Conservation (phyloP, 352 stramenopile genomes). For the Saprolegnia parasitica region DNA sequence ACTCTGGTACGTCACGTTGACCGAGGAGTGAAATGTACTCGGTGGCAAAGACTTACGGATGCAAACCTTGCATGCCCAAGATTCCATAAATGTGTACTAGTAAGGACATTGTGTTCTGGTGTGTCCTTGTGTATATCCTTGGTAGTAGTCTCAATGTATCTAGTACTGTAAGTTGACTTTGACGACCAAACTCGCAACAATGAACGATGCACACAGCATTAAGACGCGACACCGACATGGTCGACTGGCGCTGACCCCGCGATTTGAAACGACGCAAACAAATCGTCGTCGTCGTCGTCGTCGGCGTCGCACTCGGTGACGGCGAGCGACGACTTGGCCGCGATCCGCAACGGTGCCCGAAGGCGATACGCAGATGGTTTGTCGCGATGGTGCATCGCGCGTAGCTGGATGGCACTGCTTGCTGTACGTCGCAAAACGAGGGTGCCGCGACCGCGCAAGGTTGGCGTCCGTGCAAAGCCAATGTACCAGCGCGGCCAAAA, state of each 20-base stretch:
- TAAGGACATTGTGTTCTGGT: too few species aligned
- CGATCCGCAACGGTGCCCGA: background rate
- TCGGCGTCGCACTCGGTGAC: background rate
- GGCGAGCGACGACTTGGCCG: background rate
- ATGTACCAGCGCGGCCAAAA: background rate
- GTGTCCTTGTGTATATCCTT: too few species aligned
- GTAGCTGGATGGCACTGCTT: background rate
- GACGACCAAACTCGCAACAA: background rate
- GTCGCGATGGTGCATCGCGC: background rate
- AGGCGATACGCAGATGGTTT: background rate
- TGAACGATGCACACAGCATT: background rate
- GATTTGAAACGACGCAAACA: background rate
- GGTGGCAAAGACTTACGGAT: too few species aligned
- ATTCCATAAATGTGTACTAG: too few species aligned
- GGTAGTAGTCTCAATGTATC: too few species aligned
- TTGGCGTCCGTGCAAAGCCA: background rate
- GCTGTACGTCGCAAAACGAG: background rate
- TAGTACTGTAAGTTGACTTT: too few species aligned
- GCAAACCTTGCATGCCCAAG: too few species aligned
- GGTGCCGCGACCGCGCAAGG: background rate
- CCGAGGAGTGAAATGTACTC: too few species aligned
- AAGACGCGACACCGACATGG: too few species aligned
- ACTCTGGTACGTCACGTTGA: too few species aligned
- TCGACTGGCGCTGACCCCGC: background rate
- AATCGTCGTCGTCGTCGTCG: background rate